These are phyloP conservation scores for Epichloe typhina DNA, from an alignment of 2,329 filamentous ascomycete genomes.

Conservation along the genomic window DNA sequence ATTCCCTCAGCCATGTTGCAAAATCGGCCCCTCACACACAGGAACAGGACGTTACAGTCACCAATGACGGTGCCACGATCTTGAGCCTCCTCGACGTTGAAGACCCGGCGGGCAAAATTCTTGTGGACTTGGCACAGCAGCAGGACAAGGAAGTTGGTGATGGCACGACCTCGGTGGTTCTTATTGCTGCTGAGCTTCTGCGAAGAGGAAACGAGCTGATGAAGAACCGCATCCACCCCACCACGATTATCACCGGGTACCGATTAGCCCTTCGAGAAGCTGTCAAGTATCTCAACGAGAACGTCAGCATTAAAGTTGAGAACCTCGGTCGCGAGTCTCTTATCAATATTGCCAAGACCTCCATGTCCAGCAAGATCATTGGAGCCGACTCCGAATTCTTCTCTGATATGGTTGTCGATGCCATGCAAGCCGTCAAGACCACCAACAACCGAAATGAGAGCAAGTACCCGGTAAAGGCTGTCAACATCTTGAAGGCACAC, in stretches of 20 bases:
- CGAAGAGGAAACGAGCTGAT: conserved; percentile 92
- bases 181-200: conserved; percentile 92
- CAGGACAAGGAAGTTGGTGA: conserved; percentile 99
- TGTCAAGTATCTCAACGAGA: conserved; percentile 97
- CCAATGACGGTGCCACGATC: conserved; percentile 96
- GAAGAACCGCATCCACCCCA: conserved; percentile 99
- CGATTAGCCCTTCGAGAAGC: conserved; percentile 88
- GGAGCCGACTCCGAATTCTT: conserved; percentile 94
- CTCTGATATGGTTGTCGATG: conserved; percentile 91
- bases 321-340: conserved; percentile 80
- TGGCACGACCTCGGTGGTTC: conserved; percentile 92
- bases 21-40: not conserved
- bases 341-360: conserved; percentile 92
- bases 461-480: conserved; percentile 98
- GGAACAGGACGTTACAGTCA: conserved; percentile 83
- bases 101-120: conserved; percentile 94
- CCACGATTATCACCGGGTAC: conserved; percentile 98
- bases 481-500: conserved; percentile 97
- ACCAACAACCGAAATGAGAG: conserved; percentile 80
- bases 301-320: conserved; percentile 92
- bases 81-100: conserved; percentile 91
- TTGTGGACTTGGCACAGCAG: conserved; percentile 94
- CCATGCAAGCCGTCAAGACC: conserved; percentile 86
- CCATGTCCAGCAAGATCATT: conserved; percentile 99
- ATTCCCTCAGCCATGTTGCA: not conserved